Evolutionary conservation across 202 grass and related monocot species (phyloP).

Genomic region (Tripidium arundinaceum): DNA sequence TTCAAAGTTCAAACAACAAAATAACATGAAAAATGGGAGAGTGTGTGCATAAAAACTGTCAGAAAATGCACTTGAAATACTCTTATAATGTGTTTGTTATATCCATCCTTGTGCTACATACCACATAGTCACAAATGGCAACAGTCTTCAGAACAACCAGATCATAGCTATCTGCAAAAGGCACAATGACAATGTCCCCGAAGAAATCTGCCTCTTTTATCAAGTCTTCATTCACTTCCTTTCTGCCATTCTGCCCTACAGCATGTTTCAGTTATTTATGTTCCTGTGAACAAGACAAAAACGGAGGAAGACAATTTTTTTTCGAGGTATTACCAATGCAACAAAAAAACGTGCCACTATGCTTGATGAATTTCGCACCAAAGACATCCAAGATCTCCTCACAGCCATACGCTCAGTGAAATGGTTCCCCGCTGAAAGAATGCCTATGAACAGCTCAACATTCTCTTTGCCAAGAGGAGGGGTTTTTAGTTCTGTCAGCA

Average conservation of each 20-base stretch:
- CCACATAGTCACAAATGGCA: constrained; percentile 83
- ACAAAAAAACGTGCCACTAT: constrained; percentile 87
- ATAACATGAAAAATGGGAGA: neutral
- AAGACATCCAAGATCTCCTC: constrained; percentile 96
- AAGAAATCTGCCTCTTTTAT: constrained; percentile 87
- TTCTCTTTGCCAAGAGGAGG: constrained; percentile 48
- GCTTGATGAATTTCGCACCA: constrained; percentile 67
- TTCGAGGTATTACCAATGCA: constrained; percentile 58
- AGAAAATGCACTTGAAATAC: constrained; percentile 21
- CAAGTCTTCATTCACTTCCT: constrained; percentile 70
- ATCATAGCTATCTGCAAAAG: constrained; percentile 78
- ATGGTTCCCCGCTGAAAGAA: constrained; percentile 90
- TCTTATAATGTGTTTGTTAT: neutral
- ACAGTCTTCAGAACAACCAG: constrained; percentile 92
- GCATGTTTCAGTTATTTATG: constrained; percentile 30
- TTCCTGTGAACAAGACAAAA: neutral
- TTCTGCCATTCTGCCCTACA: constrained; percentile 67
- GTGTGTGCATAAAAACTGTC: neutral
- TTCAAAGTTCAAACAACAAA: constrained; percentile 46
- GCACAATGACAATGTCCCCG: constrained; percentile 85
- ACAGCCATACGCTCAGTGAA: constrained; percentile 92
- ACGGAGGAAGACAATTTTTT: neutral
- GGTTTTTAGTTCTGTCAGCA: constrained; percentile 61
- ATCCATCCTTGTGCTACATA: constrained; percentile 38
- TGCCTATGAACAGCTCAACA: constrained; percentile 81